phyloP scores from a whole-genome alignment of 768 basidiomycete genomes.

The Termitomyces sp. region DNA sequence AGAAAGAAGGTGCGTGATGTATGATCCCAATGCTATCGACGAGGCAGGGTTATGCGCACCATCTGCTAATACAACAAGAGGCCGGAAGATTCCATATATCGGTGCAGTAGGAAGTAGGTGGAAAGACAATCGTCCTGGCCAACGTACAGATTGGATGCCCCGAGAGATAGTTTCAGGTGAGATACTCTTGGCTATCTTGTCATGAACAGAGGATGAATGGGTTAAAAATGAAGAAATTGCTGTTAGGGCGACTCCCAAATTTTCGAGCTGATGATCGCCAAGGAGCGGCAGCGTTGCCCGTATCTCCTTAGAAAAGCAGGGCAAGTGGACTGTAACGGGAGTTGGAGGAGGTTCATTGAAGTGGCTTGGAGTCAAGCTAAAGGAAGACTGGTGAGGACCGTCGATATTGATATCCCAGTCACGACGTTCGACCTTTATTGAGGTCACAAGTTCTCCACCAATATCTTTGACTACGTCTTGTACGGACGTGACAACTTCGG shows the following conservation, averaged over 20 bases:
- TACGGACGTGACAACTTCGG: slow-evolving; percentile 43
- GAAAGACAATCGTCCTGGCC: slow-evolving; percentile 87
- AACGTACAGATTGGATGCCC: slow-evolving; percentile 61
- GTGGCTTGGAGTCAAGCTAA: slow-evolving; percentile 26
- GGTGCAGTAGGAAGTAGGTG: slow-evolving; percentile 29
- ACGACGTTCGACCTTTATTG: slow-evolving; percentile 31
- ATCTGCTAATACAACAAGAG: slow-evolving; percentile 66
- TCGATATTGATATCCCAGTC: slow-evolving; percentile 33
- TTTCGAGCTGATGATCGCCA: slow-evolving; percentile 83
- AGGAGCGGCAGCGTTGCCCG: slow-evolving; percentile 57
- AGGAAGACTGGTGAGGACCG: slow-evolving; percentile 24
- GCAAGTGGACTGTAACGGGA: slow-evolving; percentile 38
- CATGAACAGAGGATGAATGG: slow-evolving; percentile 28
- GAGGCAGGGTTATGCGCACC: slow-evolving; percentile 94
- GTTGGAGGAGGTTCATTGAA: slow-evolving; percentile 35
- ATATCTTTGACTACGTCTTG: slow-evolving; percentile 35
- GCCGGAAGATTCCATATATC: slow-evolving; percentile 12
- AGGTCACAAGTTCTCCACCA: slow-evolving; percentile 39
- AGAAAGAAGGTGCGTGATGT: slow-evolving; percentile 43
- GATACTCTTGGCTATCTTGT: slow-evolving; percentile 31
- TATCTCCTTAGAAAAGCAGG: slow-evolving; percentile 43
- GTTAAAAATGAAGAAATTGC: slow-evolving; percentile 56
- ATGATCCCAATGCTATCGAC: slow-evolving; percentile 59
- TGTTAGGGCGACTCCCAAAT: slow-evolving; percentile 65
- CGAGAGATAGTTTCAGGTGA: slow-evolving; percentile 42